These are phyloP conservation scores for Macrophomina tecta DNA, from an alignment of 2,329 filamentous ascomycete genomes.

Conservation along the genomic window DNA sequence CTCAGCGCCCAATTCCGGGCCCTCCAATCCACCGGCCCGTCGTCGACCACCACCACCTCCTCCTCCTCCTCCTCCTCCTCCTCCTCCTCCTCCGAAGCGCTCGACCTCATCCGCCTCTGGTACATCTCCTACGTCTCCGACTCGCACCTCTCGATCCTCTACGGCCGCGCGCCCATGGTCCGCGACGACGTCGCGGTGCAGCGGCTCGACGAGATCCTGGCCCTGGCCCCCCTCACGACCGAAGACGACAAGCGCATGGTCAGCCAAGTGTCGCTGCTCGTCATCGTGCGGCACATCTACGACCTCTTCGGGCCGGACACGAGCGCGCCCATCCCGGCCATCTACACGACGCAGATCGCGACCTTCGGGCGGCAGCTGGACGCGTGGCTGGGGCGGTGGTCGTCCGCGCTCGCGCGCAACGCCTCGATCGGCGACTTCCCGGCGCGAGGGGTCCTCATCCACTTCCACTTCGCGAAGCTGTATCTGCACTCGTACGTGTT, in stretches of 20 bases:
- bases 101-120: conserved; percentile 65
- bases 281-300: conserved; percentile 62
- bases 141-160: conserved; percentile 68
- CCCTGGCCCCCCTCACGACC: conserved; percentile 54
- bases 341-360: conserved; percentile 59
- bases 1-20: conserved; percentile 50
- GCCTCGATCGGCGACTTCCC: conserved; percentile 56
- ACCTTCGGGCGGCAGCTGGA: conserved; percentile 51
- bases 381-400: conserved; percentile 59
- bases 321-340: conserved; percentile 57
- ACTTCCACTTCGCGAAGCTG: conserved; percentile 61
- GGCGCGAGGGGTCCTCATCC: conserved; percentile 57
- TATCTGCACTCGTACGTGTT: conserved; percentile 59
- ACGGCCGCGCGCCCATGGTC: conserved; percentile 64
- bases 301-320: conserved; percentile 63
- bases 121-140: conserved; percentile 67
- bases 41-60: conserved; percentile 45
- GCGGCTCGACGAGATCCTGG: conserved; percentile 63
- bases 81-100: conserved; percentile 51
- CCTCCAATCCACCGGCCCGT: conserved; percentile 44
- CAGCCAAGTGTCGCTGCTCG: conserved; percentile 64
- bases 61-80: conserved; percentile 46
- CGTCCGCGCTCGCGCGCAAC: conserved; percentile 52
- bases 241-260: conserved; percentile 63
- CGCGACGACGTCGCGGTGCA: conserved; percentile 64